Evolutionary conservation across 78 protist genomes (phyloP).

Genomic region (Mastigamoeba balamuthi): DNA sequence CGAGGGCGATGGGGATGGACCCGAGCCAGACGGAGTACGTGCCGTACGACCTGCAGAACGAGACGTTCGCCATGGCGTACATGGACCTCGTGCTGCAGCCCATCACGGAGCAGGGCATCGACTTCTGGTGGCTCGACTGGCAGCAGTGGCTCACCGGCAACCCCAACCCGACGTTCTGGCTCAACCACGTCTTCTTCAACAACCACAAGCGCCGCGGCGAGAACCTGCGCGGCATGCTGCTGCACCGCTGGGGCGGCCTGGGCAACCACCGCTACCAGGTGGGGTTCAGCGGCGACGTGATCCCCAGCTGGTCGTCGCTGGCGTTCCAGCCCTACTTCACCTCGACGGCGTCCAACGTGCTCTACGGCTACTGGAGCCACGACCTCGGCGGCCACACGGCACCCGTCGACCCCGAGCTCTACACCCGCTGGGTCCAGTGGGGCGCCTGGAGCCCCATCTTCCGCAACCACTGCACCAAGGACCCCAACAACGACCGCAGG

Average conservation of each 20-base stretch:
- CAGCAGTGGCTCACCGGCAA: slow-evolving; percentile 4
- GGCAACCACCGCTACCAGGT: slow-evolving; percentile 40
- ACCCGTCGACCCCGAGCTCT: slow-evolving; percentile 13
- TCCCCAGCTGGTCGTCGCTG: slow-evolving; percentile 18
- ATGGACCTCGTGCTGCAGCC: slow-evolving; percentile 22
- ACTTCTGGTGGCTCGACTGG: slow-evolving; percentile 10
- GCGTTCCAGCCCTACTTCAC: slow-evolving; percentile 45
- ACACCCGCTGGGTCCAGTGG: slow-evolving; percentile 49
- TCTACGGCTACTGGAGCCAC: slow-evolving; percentile 16
- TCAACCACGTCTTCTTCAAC: background rate
- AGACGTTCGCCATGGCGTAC: background rate
- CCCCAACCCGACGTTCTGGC: slow-evolving; percentile 22
- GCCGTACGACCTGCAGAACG: slow-evolving; percentile 1
- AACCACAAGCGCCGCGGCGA: background rate
- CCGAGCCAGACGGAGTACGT: background rate
- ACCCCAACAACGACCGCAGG: slow-evolving; percentile 1
- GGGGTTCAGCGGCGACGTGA: slow-evolving; percentile 58
- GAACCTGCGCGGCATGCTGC: background rate
- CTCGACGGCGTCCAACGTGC: slow-evolving; percentile 34
- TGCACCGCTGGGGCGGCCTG: slow-evolving; percentile 31
- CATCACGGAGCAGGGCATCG: slow-evolving; percentile 11
- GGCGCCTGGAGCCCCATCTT: slow-evolving; percentile 11
- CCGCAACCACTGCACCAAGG: slow-evolving; percentile 16
- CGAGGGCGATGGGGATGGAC: slow-evolving; percentile 1
- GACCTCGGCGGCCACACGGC: background rate